A percentile compares a stretch with the other conserved stretches of the same genome.
phyloP scores from a whole-genome alignment of 2,329 filamentous ascomycete species.

The Phyllosticta citrichinensis region DNA sequence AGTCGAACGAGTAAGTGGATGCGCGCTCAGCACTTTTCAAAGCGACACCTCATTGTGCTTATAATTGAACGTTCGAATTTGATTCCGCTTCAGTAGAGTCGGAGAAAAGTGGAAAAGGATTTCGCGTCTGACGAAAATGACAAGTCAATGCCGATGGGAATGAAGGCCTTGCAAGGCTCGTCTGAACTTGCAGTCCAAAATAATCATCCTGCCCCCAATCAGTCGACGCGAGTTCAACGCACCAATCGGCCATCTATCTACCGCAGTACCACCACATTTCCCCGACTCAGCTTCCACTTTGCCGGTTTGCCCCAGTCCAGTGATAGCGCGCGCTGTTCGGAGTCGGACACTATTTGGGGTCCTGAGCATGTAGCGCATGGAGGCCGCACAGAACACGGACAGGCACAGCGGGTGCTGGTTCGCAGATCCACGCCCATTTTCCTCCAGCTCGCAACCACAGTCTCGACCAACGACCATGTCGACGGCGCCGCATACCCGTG shows the following conservation, averaged over 20 bases:
- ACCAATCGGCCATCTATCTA: neutral
- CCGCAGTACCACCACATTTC: neutral
- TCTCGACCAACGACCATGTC: neutral
- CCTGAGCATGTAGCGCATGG: neutral
- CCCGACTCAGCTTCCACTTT: neutral
- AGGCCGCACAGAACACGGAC: neutral
- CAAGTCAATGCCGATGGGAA: neutral
- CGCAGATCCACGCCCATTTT: neutral
- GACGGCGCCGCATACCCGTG: neutral
- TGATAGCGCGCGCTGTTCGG: neutral
- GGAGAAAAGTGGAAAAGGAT: neutral
- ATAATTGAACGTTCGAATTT: neutral
- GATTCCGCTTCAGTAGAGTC: neutral
- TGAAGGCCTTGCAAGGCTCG: neutral
- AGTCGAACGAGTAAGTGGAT: neutral
- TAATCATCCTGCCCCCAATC: neutral
- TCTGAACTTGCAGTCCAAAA: neutral
- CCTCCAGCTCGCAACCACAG: neutral
- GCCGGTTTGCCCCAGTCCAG: neutral
- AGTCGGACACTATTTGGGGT: neutral
- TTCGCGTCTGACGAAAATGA: neutral
- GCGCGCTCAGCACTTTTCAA: neutral
- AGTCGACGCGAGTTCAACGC: neutral
- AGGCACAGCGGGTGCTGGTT: neutral
- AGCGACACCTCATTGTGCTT: neutral